Evolutionary conservation across 345 rosid genomes (phyloP).

Genomic region (Hypericum androsaemum): DNA sequence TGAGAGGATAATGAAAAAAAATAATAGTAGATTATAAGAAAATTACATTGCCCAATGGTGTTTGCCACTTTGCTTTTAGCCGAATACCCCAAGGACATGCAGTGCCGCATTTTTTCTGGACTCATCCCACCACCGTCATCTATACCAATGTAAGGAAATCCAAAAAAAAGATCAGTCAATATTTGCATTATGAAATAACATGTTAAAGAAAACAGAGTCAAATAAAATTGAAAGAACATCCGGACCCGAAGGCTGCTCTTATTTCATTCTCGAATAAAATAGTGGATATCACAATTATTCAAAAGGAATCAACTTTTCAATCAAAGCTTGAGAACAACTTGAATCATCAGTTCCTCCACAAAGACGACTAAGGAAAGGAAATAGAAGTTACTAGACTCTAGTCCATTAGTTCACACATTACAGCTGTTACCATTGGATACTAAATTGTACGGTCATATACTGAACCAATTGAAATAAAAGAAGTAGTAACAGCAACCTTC

Average conservation of each 20-base stretch:
- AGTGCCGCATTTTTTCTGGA: slow-evolving; percentile 54
- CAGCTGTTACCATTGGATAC: no score
- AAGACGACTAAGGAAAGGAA: no score
- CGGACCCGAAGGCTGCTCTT: no score
- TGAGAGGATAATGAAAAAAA: not conserved
- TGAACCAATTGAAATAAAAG: not conserved
- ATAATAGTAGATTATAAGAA: not conserved
- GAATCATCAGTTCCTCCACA: not conserved
- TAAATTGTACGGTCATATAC: no score
- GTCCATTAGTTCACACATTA: no score
- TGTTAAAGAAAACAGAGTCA: no score
- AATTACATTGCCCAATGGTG: slow-evolving; percentile 69
- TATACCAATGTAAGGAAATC: slow-evolving; percentile 12
- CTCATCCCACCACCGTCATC: slow-evolving; percentile 83
- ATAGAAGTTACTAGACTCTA: no score
- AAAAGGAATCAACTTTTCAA: no score
- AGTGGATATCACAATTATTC: no score
- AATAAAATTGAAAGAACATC: no score
- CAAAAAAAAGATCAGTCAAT: not conserved
- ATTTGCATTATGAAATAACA: not conserved
- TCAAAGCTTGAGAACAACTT: no score
- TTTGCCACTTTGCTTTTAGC: slow-evolving; percentile 59
- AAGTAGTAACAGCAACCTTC: slow-evolving; percentile 29
- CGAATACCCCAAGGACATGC: slow-evolving; percentile 84
- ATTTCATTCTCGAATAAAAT: no score